Evolutionary conservation across 1,139 yeast species (phyloP), one percentile per base, ranked within the genome.

Genomic region (Taphrina confusa): DNA sequence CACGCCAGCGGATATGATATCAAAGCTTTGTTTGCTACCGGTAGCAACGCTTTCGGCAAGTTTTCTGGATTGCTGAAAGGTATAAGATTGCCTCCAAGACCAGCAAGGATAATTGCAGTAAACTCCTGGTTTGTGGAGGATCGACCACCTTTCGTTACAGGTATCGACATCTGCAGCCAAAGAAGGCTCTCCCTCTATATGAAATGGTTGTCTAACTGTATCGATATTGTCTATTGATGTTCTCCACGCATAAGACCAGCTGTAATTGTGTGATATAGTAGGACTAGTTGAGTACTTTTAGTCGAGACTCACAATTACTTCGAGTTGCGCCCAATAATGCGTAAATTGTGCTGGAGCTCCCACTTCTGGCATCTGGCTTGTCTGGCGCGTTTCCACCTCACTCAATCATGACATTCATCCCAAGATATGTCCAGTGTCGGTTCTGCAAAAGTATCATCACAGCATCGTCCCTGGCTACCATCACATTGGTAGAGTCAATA

Each of bases 11-110:
- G 95, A 69, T 89, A 87, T 66, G 85, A 85, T 51, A 94, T 76
- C 87, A 92, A 84, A n/a, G 97, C 95, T 68, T 80, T 80, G 71
- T 91, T 91, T 14, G 94, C 97, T 45, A 94, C 78, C 1, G 98
- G 97, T 56, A 94, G 74, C 60, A 91, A 75, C 0, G 97, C 94
- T 74, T 92, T 92, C 4, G 95, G 82, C 9, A 80, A 37, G 20
- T 54, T 55, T 40, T 55, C 59, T 2, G 51, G 57, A 9, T 61
- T 64, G 8, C 64, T 62, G 39, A 62, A 51, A 2, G 64, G 63
- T 8, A 31, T 56, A n/a, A 62, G 49, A 64, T 52, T 58, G 36
- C 57, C 61, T 14, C 64, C 64, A 25, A 47, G 52, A 30, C 64
- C 64, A 16, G 64, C 61, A 22, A 62, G 57, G 23, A 62, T 45